Evolutionary conservation across 140 eudicot species (phyloP), one percentile per base, ranked within the genome.

Genomic region (Cichorium intybus): DNA sequence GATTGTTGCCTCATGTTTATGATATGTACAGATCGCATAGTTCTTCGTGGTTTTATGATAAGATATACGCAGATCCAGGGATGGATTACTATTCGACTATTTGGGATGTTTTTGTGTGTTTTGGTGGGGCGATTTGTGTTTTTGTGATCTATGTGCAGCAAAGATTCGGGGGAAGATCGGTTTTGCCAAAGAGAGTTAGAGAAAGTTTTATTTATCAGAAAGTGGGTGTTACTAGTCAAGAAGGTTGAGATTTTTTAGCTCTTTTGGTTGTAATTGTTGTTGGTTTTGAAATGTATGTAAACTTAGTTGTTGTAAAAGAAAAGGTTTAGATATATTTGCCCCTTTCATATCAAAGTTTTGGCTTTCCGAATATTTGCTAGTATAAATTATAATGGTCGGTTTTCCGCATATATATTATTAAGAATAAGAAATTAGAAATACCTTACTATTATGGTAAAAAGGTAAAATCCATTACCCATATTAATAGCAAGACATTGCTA

Each of bases 41-140:
- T 60, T 74, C 91, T 34, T 37, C 79, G 17, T 81, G 83, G 91
- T 72, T 74, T 4, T 77, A 83, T 7, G 68, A 78, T 65, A 77
- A 83, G 68, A 86, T 90, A 64, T 90, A 86, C 18, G 97, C 89
- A 5, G 79, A 90, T 64, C 97, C 97, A 0, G 68, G 84, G 71
- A 77, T 73, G 87, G 95, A 84, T 70, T 90, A 62, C 78, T 90
- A 77, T 57, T 86, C 97, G 0, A 84, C 87, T 1, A 17, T 67
- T 3, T 90, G 97, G 95, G 95, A 90, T 66, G 72, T 90, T 46
- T 60, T 75, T 47, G 71, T 84, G 48, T 84, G 84, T 45, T 70
- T 70, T 10, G 59, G 71, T 23, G 95, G 93, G 46, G n/a, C 76
- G 51, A 24, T 84, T 12, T 82, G 85, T 48, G 83, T 73, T 60